phyloP scores from a whole-genome alignment of 73 alveolate species.

The Paraurostyla sp. region DNA sequence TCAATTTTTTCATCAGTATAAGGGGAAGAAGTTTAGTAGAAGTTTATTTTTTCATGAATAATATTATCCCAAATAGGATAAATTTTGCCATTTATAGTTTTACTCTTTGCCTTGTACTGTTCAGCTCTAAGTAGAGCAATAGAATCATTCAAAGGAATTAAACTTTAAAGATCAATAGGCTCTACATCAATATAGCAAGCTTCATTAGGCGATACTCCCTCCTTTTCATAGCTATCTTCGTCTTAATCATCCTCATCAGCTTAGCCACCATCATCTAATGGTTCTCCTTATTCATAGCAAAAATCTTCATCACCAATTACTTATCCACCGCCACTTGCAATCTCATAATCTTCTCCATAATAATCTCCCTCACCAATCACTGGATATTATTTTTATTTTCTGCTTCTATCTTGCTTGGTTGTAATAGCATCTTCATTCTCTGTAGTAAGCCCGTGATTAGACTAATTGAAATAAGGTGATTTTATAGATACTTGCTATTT shows the following conservation, averaged over 20 bases:
- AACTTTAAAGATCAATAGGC: slow-evolving; percentile 9
- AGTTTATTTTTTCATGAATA: slow-evolving; percentile 39
- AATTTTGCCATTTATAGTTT: slow-evolving; percentile 28
- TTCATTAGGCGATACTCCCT: slow-evolving; percentile 63
- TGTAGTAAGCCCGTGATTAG: slow-evolving; percentile 2
- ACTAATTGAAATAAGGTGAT: slow-evolving; percentile 11
- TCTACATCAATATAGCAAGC: slow-evolving; percentile 76
- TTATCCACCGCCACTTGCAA: slow-evolving; percentile 37
- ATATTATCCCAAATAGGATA: slow-evolving; percentile 68
- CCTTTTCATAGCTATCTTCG: slow-evolving; percentile 37
- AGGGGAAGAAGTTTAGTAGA: slow-evolving; percentile 52
- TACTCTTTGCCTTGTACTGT: slow-evolving; percentile 20
- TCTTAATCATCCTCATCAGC: neutral
- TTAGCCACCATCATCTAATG: slow-evolving; percentile 9
- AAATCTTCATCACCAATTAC: slow-evolving; percentile 43
- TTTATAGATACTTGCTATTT: no score
- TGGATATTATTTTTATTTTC: slow-evolving; percentile 2
- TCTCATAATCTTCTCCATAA: slow-evolving; percentile 41
- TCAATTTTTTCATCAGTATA: neutral
- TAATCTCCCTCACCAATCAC: slow-evolving; percentile 30
- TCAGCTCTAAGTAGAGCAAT: slow-evolving; percentile 47
- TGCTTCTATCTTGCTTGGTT: neutral
- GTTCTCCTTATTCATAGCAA: slow-evolving; percentile 22
- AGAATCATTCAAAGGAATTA: slow-evolving; percentile 62
- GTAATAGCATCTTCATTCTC: neutral